A percentile compares a stretch with the other conserved stretches of the same genome.
phyloP scores from a whole-genome alignment of 2,329 filamentous ascomycete species.

The Colletotrichum incanum region DNA sequence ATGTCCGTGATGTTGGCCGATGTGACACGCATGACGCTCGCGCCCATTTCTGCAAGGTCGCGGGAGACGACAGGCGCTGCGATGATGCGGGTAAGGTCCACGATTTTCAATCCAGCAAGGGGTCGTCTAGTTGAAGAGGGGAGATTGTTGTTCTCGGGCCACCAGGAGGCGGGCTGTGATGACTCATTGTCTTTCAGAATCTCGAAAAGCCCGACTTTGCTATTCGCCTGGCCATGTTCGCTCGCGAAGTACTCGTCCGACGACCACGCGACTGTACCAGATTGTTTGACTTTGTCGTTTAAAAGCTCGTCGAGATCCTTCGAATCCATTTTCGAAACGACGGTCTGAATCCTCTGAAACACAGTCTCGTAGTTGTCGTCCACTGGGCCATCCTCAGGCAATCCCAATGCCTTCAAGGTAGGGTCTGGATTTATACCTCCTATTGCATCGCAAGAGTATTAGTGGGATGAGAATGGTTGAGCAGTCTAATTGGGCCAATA shows the following conservation, averaged over 20 bases:
- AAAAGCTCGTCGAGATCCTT: conserved; percentile 45
- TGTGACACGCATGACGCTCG: conserved; percentile 62
- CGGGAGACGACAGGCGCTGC: conserved; percentile 62
- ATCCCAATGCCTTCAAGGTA: conserved; percentile 42
- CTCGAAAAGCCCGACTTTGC: conserved; percentile 46
- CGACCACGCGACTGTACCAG: conserved; percentile 48
- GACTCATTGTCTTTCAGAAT: conserved; percentile 44
- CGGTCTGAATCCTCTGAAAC: conserved; percentile 33
- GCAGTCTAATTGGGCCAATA: too few relatives aligned
- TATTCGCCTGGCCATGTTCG: conserved; percentile 48
- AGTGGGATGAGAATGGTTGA: not conserved
- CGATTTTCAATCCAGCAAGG: conserved; percentile 63
- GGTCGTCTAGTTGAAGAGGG: conserved; percentile 55
- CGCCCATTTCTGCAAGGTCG: conserved; percentile 61
- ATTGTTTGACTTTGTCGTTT: conserved; percentile 47
- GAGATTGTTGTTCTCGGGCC: conserved; percentile 51
- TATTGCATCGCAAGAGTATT: not conserved
- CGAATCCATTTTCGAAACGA: conserved; percentile 44
- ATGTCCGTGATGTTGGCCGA: conserved; percentile 57
- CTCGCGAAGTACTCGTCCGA: conserved; percentile 48
- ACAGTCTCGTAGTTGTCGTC: conserved; percentile 48
- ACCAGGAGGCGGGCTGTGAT: conserved; percentile 57
- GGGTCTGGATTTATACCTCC: conserved; percentile 44
- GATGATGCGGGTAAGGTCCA: conserved; percentile 65
- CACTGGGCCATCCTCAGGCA: conserved; percentile 40